Conservation (phyloP, 2,329 filamentous ascomycete species). For the Ampelomyces quisqualis region DNA sequence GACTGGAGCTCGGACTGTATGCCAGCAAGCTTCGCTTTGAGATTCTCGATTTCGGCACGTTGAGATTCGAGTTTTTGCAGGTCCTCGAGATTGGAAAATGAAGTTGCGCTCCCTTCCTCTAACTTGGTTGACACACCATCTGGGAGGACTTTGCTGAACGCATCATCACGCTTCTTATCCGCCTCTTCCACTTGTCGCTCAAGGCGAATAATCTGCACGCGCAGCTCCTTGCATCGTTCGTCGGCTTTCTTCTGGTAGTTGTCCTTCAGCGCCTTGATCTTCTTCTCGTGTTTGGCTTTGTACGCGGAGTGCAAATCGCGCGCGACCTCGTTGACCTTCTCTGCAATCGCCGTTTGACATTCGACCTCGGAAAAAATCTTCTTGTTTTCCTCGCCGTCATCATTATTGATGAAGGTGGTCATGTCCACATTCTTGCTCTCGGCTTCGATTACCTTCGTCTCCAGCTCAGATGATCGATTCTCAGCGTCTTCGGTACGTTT, state of each 20-base stretch:
- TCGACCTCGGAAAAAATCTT: conserved; percentile 46
- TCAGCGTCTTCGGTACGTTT: conserved; percentile 73
- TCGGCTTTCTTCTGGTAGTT: conserved; percentile 84
- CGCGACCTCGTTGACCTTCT: conserved; percentile 73
- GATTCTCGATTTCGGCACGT: conserved; percentile 66
- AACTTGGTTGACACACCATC: conserved; percentile 14
- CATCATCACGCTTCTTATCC: conserved; percentile 64
- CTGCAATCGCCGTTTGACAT: conserved; percentile 71
- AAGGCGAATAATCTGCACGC: conserved; percentile 68
- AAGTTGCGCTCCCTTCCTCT: conserved; percentile 2
- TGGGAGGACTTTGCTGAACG: conserved; percentile 58
- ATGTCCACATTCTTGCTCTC: conserved; percentile 74
- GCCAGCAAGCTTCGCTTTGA: conserved; percentile 73
- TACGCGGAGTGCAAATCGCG: conserved; percentile 89
- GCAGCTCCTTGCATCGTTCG: conserved; percentile 79
- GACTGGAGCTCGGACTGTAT: conserved; percentile 71
- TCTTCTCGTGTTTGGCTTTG: conserved; percentile 96
- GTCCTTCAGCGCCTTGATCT: conserved; percentile 84
- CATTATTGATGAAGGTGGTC: conserved; percentile 53
- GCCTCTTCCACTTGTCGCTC: conserved; percentile 74
- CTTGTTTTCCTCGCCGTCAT: conserved; percentile 38
- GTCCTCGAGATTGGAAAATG: conserved; percentile 41
- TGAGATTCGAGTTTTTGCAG: conserved; percentile 59
- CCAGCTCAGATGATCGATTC: conserved; percentile 70
- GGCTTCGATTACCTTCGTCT: conserved; percentile 46